Percentiles rank a stretch among this genome's conserved stretches.
Conservation (phyloP, 805 yeast species). For the Candida awuae region DNA sequence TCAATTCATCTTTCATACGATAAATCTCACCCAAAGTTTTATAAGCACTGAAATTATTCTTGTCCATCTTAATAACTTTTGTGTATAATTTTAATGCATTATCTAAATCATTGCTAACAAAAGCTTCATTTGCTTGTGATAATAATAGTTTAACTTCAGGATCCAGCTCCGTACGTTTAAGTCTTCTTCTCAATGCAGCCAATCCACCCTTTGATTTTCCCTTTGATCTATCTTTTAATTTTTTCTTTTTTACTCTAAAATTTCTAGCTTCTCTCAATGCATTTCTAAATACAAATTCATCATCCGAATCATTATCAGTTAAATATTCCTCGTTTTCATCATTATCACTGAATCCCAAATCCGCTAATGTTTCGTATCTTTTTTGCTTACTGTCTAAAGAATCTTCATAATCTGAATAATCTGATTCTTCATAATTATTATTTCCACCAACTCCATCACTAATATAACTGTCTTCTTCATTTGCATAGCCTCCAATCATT, state of each 20-base stretch:
- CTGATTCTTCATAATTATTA: conserved; percentile 9
- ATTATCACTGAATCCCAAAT: conserved; percentile 24
- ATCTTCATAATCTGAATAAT: conserved; percentile 14
- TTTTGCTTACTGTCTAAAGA: conserved; percentile 13
- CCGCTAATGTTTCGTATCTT: conserved; percentile 19
- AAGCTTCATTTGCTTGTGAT: conserved; percentile 74
- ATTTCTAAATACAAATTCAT: conserved; percentile 45
- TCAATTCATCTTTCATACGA: conserved; percentile 52
- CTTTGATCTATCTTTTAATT: conserved; percentile 3
- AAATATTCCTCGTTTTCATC: conserved; percentile 24
- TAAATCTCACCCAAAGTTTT: conserved; percentile 83
- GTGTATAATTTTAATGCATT: conserved; percentile 52
- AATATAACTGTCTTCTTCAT: conserved; percentile 15
- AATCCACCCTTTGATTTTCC: conserved; percentile 26
- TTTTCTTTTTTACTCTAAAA: conserved; percentile 40
- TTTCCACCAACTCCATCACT: conserved; percentile 13
- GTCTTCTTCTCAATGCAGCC: conserved; percentile 31
- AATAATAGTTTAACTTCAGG: conserved; percentile 65
- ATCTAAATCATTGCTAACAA: conserved; percentile 54
- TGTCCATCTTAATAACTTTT: conserved; percentile 71
- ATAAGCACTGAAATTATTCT: conserved; percentile 74
- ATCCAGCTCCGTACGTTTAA: conserved; percentile 41
- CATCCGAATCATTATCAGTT: conserved; percentile 32
- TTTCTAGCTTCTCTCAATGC: conserved; percentile 63
- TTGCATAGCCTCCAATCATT: conserved; percentile 15